Evolutionary conservation across 139 green algal genomes (phyloP), one percentile per base, ranked within the genome.

Genomic region (Chlorella vulgaris): DNA sequence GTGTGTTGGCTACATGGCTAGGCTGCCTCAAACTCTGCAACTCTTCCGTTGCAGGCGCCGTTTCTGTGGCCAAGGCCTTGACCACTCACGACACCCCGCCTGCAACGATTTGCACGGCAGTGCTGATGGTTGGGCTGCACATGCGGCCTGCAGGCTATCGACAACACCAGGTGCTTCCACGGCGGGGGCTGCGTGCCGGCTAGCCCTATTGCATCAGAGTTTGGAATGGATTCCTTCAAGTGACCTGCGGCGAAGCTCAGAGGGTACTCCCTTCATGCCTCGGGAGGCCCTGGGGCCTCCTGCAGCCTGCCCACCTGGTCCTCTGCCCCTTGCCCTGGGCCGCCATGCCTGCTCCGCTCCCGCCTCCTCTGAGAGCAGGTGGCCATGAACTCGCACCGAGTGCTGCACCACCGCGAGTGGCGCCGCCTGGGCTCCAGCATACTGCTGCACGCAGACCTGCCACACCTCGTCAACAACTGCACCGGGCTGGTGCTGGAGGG

Each of bases 361-460:
- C 0, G 10, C 39, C 24, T 33, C 15, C 39, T 26, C 24, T 58
- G 19, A 1, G n/a, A n/a, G n/a, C 74, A 80, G 65, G 77, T 76
- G 69, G 78, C 53, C 28, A 19, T 87, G 6, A 85, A 82, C 58
- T 33, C 78, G 1, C 58, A 76, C 26, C 76, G 69, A 13, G 69
- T 87, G 24, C 1, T 87, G 15, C 39, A 81, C 38, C 29, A n/a
- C 7, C 15, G 40, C 6, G 83, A 87, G 69, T 82, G 62, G 69
- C 53, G 70, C 50, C 81, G 83, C n/a, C 69, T 87, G 58, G 60
- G 29, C 68, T 81, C 69, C 51, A 22, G 61, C 15, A 53, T 42
- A 22, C 31, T 78, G 29, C 47, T 85, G 21, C 55, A 81, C 38
- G 13, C 60, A 29, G 43, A 68, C 47, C 65, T 74, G 60, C 73